phyloP scores from a whole-genome alignment of 305 asterid genomes.

The Solanum aculeatissimum region DNA sequence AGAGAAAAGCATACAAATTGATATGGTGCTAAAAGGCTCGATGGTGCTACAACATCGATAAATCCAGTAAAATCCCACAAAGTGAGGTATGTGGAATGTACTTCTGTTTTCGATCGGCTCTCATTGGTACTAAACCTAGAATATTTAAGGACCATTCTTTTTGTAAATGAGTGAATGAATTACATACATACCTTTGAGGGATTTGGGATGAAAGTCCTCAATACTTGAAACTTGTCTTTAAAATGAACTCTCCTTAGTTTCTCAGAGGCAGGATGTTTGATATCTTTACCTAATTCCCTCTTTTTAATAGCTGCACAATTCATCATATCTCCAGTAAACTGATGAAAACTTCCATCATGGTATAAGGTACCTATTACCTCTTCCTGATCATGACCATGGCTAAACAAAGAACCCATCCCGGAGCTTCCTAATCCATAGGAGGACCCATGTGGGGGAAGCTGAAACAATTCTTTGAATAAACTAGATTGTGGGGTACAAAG shows the following conservation, averaged over 20 bases:
- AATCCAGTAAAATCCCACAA: not conserved
- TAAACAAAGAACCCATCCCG: slow-evolving; percentile 32
- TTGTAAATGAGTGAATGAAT: not conserved
- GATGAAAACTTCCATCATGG: slow-evolving; percentile 47
- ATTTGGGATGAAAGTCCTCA: slow-evolving; percentile 47
- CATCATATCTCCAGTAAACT: slow-evolving; percentile 45
- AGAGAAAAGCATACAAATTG: not conserved
- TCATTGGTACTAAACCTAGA: not conserved
- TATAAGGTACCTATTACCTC: slow-evolving; percentile 19
- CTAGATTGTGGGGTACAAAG: slow-evolving; percentile 48
- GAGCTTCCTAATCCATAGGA: slow-evolving; percentile 16
- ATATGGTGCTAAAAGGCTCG: not conserved
- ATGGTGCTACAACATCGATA: not conserved
- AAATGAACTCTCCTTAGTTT: slow-evolving; percentile 58
- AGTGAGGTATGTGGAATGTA: not conserved
- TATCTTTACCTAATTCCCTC: slow-evolving; percentile 32
- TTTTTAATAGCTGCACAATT: slow-evolving; percentile 18
- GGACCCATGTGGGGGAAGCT: slow-evolving; percentile 38
- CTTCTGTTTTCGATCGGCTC: not conserved
- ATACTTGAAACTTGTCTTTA: slow-evolving; percentile 41
- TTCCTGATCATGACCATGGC: slow-evolving; percentile 20
- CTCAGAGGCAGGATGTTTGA: slow-evolving; percentile 54
- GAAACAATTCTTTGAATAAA: slow-evolving; percentile 54
- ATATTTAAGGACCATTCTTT: not conserved
- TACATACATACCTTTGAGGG: slow-evolving; percentile 45